Evolutionary conservation across 1,139 yeast genomes (phyloP).

Genomic region (Lodderomyces pseudojiufengensis): DNA sequence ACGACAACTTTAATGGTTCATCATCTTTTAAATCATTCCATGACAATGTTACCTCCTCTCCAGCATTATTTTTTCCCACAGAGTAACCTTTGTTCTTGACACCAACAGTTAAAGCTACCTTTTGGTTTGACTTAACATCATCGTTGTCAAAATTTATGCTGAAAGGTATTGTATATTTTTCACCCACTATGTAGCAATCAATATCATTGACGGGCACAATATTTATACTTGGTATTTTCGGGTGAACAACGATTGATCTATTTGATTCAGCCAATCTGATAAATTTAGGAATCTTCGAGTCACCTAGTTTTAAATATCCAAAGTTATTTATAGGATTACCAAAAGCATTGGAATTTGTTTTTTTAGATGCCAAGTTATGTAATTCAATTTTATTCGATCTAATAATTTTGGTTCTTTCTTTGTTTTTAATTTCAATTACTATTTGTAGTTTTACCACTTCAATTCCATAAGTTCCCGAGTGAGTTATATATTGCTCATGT

Average conservation of each 20-base stretch:
- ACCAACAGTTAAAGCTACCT: conserved; percentile 9
- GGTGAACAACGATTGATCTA: conserved; percentile 17
- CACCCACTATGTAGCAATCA: conserved; percentile 19
- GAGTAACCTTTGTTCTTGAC: conserved; percentile 9
- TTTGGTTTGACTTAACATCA: conserved; percentile 8
- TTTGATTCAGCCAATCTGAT: conserved; percentile 4
- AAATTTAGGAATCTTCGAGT: conserved; percentile 5
- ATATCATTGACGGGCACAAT: conserved; percentile 9
- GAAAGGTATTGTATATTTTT: conserved; percentile 23
- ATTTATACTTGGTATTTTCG: conserved; percentile 21
- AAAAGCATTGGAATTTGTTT: conserved; percentile 1
- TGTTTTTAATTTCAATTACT: conserved; percentile 7
- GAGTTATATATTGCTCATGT: conserved; percentile 20
- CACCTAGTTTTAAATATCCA: not conserved
- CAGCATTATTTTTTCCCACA: not conserved
- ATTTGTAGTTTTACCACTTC: conserved; percentile 16
- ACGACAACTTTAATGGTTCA: conserved; percentile 28
- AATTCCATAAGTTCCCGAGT: conserved; percentile 24
- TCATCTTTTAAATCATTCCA: conserved; percentile 45
- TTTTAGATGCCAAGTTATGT: conserved; percentile 7
- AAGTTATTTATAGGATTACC: not conserved
- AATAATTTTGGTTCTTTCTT: conserved; percentile 4
- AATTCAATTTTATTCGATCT: conserved; percentile 14
- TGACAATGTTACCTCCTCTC: conserved; percentile 20
- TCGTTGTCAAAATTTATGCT: conserved; percentile 15